phyloP scores from a whole-genome alignment of 2,329 filamentous ascomycete genomes.

The Chaetomium olivaceum region DNA sequence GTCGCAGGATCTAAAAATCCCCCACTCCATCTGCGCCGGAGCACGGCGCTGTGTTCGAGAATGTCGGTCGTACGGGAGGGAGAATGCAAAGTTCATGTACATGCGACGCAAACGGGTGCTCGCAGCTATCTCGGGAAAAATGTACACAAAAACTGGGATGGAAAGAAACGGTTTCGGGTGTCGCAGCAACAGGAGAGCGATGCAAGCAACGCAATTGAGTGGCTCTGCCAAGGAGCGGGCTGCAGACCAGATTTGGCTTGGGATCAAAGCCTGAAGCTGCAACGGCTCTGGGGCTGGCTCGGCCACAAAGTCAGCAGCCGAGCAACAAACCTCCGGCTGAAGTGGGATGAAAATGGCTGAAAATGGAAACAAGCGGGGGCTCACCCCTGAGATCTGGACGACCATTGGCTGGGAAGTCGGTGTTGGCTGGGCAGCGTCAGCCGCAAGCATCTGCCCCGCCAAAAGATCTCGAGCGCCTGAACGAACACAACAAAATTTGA shows the following conservation, averaged over 20 bases:
- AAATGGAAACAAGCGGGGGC: neutral
- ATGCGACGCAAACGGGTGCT: slow-evolving; percentile 6
- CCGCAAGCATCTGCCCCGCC: neutral
- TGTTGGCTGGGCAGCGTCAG: slow-evolving; percentile 19
- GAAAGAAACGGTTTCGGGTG: neutral
- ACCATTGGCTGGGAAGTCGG: neutral
- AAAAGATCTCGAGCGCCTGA: neutral
- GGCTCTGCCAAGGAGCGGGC: slow-evolving; percentile 12
- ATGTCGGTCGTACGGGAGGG: neutral
- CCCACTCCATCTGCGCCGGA: neutral
- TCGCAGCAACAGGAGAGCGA: neutral
- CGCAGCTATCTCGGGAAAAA: neutral
- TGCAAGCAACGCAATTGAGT: neutral
- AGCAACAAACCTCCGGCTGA: neutral
- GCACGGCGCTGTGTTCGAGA: neutral
- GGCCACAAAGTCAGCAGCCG: neutral
- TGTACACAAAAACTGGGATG: neutral
- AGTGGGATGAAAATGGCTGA: neutral
- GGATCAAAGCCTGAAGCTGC: slow-evolving; percentile 9
- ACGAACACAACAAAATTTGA: neutral
- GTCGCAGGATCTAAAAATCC: slow-evolving; percentile 11
- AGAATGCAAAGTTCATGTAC: neutral
- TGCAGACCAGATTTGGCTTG: slow-evolving; percentile 4
- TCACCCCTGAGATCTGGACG: neutral
- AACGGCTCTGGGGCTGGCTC: neutral